Evolutionary conservation across 2,329 filamentous ascomycete species (phyloP), one percentile per base, ranked within the genome.

Genomic region (Corynespora cassiicola): DNA sequence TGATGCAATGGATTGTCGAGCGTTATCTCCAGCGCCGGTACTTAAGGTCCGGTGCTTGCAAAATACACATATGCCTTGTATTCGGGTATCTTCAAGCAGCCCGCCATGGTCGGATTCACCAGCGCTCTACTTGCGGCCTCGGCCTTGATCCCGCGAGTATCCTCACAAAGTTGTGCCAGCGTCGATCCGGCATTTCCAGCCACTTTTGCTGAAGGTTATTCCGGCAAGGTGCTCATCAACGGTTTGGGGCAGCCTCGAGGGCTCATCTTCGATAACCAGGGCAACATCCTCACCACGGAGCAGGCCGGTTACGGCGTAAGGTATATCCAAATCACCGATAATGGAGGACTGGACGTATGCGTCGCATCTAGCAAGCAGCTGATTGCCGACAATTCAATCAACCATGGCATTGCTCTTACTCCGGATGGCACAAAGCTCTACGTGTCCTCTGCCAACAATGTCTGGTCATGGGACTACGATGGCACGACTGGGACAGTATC

Each of bases 321-420:
- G 50, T 48, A 38, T 36, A 42, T 23, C 7, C 9, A 18, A 22
- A 10, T 18, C 22, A 12, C n/a, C 19, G 10, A 16, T 15, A 15
- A 14, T 7, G 12, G 9, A 5, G 20, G 14, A 34, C 5, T 25
- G 22, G n/a, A 24, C 22, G 22, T 8, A 8, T 8, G 22, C 16
- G 11, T 28, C 6, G 19, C 20, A 20, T 30, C 19, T 25, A 6
- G 19, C 28, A 34, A n/a, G 31, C 25, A 31, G 21, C 24, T 7
- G 12, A 15, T 23, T 16, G 16, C 39, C 60, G 39, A 52, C 16
- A 36, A n/a, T n/a, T 28, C 47, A 36, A 25, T 72, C 8, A 80
- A 79, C 43, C 75, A 77, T 47, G 75, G 75, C 22, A 72, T 77
- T 23, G 69, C 65, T 26, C 32, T 75, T 17, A 71, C 69, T 9